These are phyloP conservation scores for Lindgomyces ingoldianus DNA, from an alignment of 495 filamentous ascomycete species.

Conservation along the genomic window DNA sequence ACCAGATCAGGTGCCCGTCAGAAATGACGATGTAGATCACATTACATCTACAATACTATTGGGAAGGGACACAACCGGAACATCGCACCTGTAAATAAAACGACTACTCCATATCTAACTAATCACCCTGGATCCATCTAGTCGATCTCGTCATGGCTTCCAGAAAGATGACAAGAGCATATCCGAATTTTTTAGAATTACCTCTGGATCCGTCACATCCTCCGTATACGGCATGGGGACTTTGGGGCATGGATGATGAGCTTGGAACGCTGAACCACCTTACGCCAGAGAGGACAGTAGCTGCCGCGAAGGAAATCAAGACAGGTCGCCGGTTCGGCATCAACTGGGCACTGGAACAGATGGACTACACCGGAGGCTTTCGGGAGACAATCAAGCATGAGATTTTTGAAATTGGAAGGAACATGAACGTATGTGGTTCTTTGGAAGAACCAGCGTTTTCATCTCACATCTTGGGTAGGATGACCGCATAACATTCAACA, in stretches of 20 bases:
- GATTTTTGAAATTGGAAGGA: conserved; percentile 25
- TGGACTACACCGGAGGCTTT: conserved; percentile 31
- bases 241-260: conserved; percentile 31
- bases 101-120: no score
- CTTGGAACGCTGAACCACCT: conserved; percentile 34
- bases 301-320: conserved; percentile 32
- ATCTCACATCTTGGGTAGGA: conserved; percentile 13
- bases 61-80: no score
- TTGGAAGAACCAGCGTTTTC: neutral
- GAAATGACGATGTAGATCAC: no score
- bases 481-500: conserved; percentile 31
- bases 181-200: conserved; percentile 31
- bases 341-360: conserved; percentile 29
- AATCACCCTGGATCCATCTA: no score
- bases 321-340: conserved; percentile 26
- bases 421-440: conserved; percentile 18
- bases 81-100: no score
- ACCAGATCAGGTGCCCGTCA: no score
- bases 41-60: no score
- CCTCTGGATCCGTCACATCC: conserved; percentile 27
- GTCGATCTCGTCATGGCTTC: conserved; percentile 8
- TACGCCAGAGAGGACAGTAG: conserved; percentile 23
- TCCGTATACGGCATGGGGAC: conserved; percentile 33
- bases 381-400: conserved; percentile 28
- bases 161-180: conserved; percentile 14